phyloP scores from a whole-genome alignment of 352 stramenopile species.

The Globisporangium carolinianum region DNA sequence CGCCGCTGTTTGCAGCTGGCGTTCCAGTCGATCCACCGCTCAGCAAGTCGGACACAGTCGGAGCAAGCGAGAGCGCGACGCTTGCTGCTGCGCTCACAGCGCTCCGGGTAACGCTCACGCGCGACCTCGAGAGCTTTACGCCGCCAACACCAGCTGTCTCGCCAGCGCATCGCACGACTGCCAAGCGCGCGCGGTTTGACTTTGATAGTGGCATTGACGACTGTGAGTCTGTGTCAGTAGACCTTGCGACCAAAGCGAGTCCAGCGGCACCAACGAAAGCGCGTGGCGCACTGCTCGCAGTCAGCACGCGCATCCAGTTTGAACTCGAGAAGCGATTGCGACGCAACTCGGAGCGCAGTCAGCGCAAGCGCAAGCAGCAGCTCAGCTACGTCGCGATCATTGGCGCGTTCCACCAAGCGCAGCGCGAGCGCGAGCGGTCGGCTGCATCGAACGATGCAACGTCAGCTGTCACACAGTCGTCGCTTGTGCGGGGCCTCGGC shows the following conservation, averaged over 20 bases:
- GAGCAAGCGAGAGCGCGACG: slow-evolving; percentile 32
- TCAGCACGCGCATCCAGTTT: slow-evolving; percentile 67
- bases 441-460: no score
- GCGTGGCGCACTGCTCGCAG: slow-evolving; percentile 47
- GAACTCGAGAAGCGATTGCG: slow-evolving; percentile 60
- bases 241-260: slow-evolving; percentile 22
- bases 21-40: slow-evolving; percentile 5
- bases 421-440: slow-evolving; percentile 34
- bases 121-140: slow-evolving; percentile 61
- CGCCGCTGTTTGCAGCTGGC: no score
- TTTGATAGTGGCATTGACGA: slow-evolving; percentile 28
- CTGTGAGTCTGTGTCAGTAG: slow-evolving; percentile 13
- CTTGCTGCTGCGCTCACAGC: slow-evolving; percentile 50
- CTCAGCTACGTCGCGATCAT: slow-evolving; percentile 79
- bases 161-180: slow-evolving; percentile 33
- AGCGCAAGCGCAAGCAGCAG: slow-evolving; percentile 62
- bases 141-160: slow-evolving; percentile 67
- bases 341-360: slow-evolving; percentile 36
- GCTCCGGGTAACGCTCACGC: slow-evolving; percentile 72
- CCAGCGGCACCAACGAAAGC: slow-evolving; percentile 21
- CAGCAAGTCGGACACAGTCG: background rate
- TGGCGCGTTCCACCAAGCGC: slow-evolving; percentile 70
- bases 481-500: no score
- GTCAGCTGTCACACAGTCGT: no score
- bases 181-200: slow-evolving; percentile 62